phyloP scores from a whole-genome alignment of 805 yeast genomes.

The Nakazawaea populi region DNA sequence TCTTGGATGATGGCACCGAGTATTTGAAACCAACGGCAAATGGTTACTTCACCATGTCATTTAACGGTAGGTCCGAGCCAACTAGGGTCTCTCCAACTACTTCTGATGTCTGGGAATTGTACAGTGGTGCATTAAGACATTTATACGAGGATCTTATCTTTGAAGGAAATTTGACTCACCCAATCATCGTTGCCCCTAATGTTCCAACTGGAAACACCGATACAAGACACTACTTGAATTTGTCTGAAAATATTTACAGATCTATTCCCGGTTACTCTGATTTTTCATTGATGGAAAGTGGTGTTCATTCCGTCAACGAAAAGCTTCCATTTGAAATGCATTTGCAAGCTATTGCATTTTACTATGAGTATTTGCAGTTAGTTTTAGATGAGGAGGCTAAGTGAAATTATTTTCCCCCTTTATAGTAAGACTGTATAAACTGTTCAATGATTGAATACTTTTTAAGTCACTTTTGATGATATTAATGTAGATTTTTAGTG shows the following conservation, averaged over 20 bases:
- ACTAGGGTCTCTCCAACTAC: constrained; percentile 32
- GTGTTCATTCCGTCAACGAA: constrained; percentile 61
- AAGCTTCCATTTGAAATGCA: constrained; percentile 44
- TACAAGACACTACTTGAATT: constrained; percentile 52
- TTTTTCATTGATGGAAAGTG: constrained; percentile 18
- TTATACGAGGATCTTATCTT: constrained; percentile 45
- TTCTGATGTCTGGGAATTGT: constrained; percentile 30
- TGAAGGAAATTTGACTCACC: constrained; percentile 16
- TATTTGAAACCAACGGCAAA: constrained; percentile 13
- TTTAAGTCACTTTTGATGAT: no score
- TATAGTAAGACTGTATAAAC: no score
- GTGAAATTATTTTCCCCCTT: not conserved
- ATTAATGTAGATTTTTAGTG: no score
- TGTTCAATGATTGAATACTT: no score
- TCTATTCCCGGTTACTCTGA: constrained; percentile 39
- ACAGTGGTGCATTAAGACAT: constrained; percentile 51
- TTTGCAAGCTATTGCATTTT: constrained; percentile 47
- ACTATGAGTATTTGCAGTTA: constrained; percentile 38
- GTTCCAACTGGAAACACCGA: constrained; percentile 59
- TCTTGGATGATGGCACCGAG: constrained; percentile 27
- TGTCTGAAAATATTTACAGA: constrained; percentile 50
- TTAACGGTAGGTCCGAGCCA: constrained; percentile 23
- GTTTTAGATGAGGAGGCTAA: constrained; percentile 12
- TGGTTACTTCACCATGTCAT: constrained; percentile 21
- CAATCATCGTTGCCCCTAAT: constrained; percentile 36